Conservation (phyloP, 2,329 filamentous ascomycete species). For the Ophiostoma angusticollis region DNA sequence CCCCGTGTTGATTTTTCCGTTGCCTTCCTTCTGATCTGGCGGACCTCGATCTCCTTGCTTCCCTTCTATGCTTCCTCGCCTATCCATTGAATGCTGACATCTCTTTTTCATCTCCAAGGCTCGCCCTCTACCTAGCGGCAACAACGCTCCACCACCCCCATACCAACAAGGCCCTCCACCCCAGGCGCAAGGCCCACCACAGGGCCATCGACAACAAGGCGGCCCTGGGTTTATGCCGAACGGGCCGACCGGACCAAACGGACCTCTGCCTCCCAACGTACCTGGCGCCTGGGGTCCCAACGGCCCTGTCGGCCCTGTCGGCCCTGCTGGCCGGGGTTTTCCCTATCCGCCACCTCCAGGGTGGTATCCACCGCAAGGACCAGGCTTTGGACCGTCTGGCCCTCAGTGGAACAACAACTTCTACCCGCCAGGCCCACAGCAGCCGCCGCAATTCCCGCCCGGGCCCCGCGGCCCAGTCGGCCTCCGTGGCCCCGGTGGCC, state of each 20-base stretch:
- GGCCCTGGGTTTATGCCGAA: constrained; percentile 18
- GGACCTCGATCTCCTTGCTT: not conserved
- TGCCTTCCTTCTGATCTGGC: constrained; percentile 95
- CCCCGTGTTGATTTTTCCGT: constrained; percentile 94
- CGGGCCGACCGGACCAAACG: no score
- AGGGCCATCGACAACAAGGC: constrained; percentile 17
- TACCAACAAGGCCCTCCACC: constrained; percentile 17
- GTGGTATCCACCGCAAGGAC: constrained; percentile 61
- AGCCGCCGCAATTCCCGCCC: constrained; percentile 11
- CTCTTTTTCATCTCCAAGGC: no score
- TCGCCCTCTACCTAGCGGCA: constrained; percentile 22
- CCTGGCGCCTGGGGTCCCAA: constrained; percentile 18
- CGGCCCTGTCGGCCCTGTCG: no score
- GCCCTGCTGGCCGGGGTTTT: constrained; percentile 30
- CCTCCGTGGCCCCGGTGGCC: constrained; percentile 16
- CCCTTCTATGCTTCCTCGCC: no score
- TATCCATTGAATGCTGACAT: no score
- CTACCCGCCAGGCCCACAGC: constrained; percentile 42
- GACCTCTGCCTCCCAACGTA: constrained; percentile 18
- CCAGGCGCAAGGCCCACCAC: constrained; percentile 15
- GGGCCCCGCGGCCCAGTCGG: constrained; percentile 14
- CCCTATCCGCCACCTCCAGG: constrained; percentile 65
- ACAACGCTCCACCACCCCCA: constrained; percentile 21
- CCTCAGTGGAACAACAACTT: constrained; percentile 45
- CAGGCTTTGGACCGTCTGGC: constrained; percentile 56